Evolutionary conservation across 352 stramenopile species (phyloP), one percentile per base, ranked within the genome.

Genomic region (Pythium myriotylum): DNA sequence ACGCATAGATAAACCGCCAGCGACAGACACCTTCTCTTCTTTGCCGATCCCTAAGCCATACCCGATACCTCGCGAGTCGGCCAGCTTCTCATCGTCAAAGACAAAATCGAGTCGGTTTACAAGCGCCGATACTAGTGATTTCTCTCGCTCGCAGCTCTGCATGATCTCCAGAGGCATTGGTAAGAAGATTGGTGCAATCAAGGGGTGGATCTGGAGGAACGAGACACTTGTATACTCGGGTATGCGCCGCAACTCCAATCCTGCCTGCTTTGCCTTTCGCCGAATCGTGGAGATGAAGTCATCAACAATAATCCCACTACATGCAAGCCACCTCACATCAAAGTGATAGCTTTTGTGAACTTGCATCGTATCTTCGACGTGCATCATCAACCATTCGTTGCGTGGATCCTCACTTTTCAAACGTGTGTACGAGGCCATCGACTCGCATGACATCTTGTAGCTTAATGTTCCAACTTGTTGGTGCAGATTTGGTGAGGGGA

Each of bases 301-400:
- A 45, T 93, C 84, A 0, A 81, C 75, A 22, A 84, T 77, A 19
- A 77, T 87, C 40, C 84, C 81, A 53, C 82, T 90, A 65, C 84
- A 93, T n/a, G 82, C 84, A 9, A 92, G 64, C 84, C 84, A 93
- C 4, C 82, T 80, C 24, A 93, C 70, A 35, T 91, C 84, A 39
- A 93, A 60, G 43, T 93, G 82, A 32, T 81, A 93, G 24, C 65
- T 88, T 23, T 74, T 74, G 9, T 72, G 72, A 3, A 84, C 64
- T 46, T 84, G 61, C 68, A 89, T 79, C 2, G 67, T 81, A 41
- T 86, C 77, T 60, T 91, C 82, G 3, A 93, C 39, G 1, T 76
- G 72, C 35, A 93, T 69, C 75, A 93, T 79, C 9, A 89, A 63
- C 82, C 84, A 93, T 56, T 92, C 83, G 19, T 76, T 88, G 22